A percentile compares a stretch with the other conserved stretches of the same genome.
Conservation (phyloP, 2,329 filamentous ascomycete species). For the Gliomastix tumulicola region DNA sequence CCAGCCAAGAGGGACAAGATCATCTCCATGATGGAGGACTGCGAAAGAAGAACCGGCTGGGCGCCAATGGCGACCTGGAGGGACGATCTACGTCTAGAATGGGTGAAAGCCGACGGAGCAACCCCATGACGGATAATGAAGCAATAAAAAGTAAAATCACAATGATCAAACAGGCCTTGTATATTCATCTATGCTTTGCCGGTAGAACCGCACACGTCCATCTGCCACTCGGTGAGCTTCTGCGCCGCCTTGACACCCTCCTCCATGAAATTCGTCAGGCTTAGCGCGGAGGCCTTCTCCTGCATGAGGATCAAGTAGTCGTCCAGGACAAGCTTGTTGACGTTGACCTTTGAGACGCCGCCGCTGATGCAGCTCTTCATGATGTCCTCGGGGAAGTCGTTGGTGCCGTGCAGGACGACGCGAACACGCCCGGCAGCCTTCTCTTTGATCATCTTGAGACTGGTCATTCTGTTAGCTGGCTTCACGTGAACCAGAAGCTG, state of each 20-base stretch:
- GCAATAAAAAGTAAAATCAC: not conserved
- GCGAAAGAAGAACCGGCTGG: constrained; percentile 28
- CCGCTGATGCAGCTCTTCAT: constrained; percentile 42
- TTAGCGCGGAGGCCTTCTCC: constrained; percentile 23
- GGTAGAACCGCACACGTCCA: constrained; percentile 37
- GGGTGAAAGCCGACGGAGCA: constrained; percentile 16
- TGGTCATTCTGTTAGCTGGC: constrained; percentile 8
- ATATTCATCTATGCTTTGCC: constrained; percentile 26
- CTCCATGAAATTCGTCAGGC: constrained; percentile 33
- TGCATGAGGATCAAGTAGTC: constrained; percentile 31
- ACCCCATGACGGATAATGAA: no score
- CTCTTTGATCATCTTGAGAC: constrained; percentile 26
- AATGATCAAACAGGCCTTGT: not conserved
- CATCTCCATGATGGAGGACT: constrained; percentile 24
- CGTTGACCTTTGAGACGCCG: constrained; percentile 50
- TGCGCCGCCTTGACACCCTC: constrained; percentile 33
- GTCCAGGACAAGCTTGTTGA: constrained; percentile 45
- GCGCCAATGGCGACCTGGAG: constrained; percentile 23
- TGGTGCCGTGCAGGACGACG: constrained; percentile 48
- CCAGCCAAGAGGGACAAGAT: constrained; percentile 23
- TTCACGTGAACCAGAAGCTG: not conserved
- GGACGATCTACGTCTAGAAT: constrained; percentile 21
- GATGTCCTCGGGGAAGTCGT: constrained; percentile 42
- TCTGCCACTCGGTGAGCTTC: constrained; percentile 35
- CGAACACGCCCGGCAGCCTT: constrained; percentile 28